Evolutionary conservation across 129 eudicot species (phyloP).

Genomic region (Artemisia annua): DNA sequence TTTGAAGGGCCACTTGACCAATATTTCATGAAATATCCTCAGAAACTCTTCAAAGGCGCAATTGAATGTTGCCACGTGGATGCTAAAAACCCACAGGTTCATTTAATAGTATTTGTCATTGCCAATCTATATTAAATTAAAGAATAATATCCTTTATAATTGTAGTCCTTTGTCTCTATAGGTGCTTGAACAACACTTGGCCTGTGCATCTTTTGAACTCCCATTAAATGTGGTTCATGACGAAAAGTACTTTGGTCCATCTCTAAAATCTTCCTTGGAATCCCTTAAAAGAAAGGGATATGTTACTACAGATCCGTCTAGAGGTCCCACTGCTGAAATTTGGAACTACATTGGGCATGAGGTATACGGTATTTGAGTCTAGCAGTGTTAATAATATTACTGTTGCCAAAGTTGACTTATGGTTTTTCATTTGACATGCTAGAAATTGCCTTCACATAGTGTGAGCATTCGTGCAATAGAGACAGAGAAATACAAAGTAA

Average conservation of each 20-base stretch:
- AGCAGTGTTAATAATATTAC: not conserved
- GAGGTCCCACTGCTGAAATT: constrained; percentile 45
- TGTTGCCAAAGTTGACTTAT: constrained; percentile 1
- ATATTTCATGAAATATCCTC: constrained; percentile 86
- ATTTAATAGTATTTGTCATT: constrained; percentile 16
- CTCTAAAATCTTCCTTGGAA: constrained; percentile 47
- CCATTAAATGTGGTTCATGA: constrained; percentile 81
- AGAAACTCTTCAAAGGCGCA: constrained; percentile 72
- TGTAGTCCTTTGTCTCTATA: constrained; percentile 1
- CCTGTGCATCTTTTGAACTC: constrained; percentile 86
- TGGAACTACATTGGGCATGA: constrained; percentile 94
- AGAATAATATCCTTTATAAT: not conserved
- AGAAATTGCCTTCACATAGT: constrained; percentile 72
- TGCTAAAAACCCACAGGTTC: constrained; percentile 68
- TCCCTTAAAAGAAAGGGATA: constrained; percentile 59
- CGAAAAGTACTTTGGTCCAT: constrained; percentile 76
- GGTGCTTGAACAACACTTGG: constrained; percentile 83
- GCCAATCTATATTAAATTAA: not conserved
- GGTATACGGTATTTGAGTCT: constrained; percentile 38
- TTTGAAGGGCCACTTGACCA: constrained; percentile 99
- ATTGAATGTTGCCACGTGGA: constrained; percentile 89
- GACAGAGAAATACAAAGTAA: constrained; percentile 67
- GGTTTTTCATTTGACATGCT: not conserved
- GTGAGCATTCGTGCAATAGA: constrained; percentile 88
- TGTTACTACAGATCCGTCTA: constrained; percentile 55